These are phyloP conservation scores for Plenodomus biglobosus DNA, from an alignment of 2,329 filamentous ascomycete species.

Conservation along the genomic window DNA sequence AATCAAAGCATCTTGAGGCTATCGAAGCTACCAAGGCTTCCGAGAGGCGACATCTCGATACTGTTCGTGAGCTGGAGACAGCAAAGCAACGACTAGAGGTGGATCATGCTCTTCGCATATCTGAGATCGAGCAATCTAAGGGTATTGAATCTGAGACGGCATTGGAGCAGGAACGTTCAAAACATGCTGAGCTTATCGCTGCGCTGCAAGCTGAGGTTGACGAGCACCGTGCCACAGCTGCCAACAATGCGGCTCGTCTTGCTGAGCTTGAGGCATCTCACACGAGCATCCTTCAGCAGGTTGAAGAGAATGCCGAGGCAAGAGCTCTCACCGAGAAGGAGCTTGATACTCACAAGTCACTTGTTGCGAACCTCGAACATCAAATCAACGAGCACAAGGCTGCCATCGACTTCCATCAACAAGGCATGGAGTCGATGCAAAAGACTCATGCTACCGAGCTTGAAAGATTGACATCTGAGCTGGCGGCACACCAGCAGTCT, in stretches of 20 bases:
- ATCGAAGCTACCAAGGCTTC: slow-evolving; percentile 71
- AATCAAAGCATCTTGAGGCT: slow-evolving; percentile 71
- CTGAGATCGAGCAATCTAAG: slow-evolving; percentile 34
- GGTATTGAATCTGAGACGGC: slow-evolving; percentile 31
- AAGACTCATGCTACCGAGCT: slow-evolving; percentile 60
- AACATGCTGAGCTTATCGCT: slow-evolving; percentile 57
- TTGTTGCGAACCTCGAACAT: slow-evolving; percentile 58
- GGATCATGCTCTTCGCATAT: slow-evolving; percentile 33
- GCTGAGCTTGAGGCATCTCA: slow-evolving; percentile 74
- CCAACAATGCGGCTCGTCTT: slow-evolving; percentile 68
- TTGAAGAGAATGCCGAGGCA: slow-evolving; percentile 65
- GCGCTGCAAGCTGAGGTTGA: slow-evolving; percentile 73
- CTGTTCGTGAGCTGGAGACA: slow-evolving; percentile 73
- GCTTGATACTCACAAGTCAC: slow-evolving; percentile 53
- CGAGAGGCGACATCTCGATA: slow-evolving; percentile 71
- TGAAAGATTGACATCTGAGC: slow-evolving; percentile 44
- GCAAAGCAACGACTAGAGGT: slow-evolving; percentile 49
- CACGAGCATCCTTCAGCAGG: slow-evolving; percentile 63
- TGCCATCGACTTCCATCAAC: slow-evolving; percentile 56
- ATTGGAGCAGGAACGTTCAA: slow-evolving; percentile 46
- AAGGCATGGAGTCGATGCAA: slow-evolving; percentile 56
- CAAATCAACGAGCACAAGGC: slow-evolving; percentile 60
- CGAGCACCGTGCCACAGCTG: slow-evolving; percentile 75
- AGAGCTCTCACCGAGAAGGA: slow-evolving; percentile 59
- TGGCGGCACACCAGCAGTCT: slow-evolving; percentile 36